Evolutionary conservation across 108 stramenopile species (phyloP), one percentile per base, ranked within the genome.

Genomic region (Pseudonitzschia multiseries): DNA sequence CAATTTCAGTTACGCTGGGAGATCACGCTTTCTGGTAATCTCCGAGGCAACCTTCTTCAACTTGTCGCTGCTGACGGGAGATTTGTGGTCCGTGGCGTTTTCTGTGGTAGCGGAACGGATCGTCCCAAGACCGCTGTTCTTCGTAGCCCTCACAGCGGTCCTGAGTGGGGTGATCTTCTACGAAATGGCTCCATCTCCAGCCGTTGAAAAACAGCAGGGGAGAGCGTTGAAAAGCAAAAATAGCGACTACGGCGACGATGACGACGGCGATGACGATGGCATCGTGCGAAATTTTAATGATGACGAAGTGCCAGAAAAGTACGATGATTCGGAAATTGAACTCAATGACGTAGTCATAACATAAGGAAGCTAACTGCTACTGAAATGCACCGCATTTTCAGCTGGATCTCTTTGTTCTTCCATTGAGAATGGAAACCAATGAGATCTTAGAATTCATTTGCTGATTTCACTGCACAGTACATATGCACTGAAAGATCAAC

Each of bases 41-140:
- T 88, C 88, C 0, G 93, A 94, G 70, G 90, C 90, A 18, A 71
- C 89, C 27, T 87, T 94, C 63, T 87, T 91, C 54, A 91, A 84
- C 70, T 43, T 94, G n/a, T 88, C 93, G 26, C 83, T 99, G 54
- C 78, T 98, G 48, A 97, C 97, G 21, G 94, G 96, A 12, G 97
- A 98, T 79, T 84, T 93, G 31, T 99, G 96, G 89, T 89, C 94
- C 10, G 89, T 98, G 5, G 46, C 88, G 14, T 97, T 96, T 71
- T 84, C 89, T 13, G 90, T 91, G 44, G 57, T 96, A 22, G 90
- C 85, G 12, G 84, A 96, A 64, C 81, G 81, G 22, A 87, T 93
- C 57, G 72, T 85, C 57, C 92, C 97, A 3, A 33, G 73, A 53
- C 77, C 79, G 33, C 82, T 93, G 59, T 99, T 97, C 79, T 96